These are phyloP conservation scores for Penicillium mononematosum DNA, from an alignment of 495 filamentous ascomycete genomes.

Conservation along the genomic window DNA sequence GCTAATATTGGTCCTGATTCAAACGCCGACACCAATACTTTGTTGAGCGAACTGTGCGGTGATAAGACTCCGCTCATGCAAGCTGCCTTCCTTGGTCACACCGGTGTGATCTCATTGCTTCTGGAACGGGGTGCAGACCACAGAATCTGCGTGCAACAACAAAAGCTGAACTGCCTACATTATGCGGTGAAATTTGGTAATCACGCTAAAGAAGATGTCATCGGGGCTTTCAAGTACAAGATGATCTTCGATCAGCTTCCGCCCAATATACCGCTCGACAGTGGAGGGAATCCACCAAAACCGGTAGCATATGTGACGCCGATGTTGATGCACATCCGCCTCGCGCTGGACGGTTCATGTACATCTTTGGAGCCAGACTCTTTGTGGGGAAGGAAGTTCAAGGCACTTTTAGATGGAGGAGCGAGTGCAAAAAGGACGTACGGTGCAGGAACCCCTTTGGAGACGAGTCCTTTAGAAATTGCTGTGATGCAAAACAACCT, in stretches of 20 bases:
- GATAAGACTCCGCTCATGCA: slow-evolving; percentile 6
- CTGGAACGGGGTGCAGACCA: neutral
- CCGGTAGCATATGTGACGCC: neutral
- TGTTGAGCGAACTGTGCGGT: neutral
- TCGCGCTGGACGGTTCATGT: neutral
- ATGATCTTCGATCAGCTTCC: slow-evolving; percentile 5
- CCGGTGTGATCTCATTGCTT: neutral
- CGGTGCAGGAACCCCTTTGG: neutral
- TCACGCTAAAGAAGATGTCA: neutral
- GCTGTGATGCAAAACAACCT: neutral
- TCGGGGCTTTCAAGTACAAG: neutral
- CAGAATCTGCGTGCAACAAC: neutral
- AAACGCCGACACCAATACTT: neutral
- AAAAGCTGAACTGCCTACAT: slow-evolving; percentile 2
- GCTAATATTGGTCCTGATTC: neutral
- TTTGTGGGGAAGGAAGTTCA: neutral
- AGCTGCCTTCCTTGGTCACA: neutral
- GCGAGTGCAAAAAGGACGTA: neutral
- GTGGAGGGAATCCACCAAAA: neutral
- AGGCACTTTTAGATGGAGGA: neutral
- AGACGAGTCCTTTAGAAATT: neutral
- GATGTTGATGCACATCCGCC: neutral
- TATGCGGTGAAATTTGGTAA: neutral
- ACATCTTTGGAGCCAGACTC: neutral
- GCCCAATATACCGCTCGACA: neutral